Conservation (phyloP, 2,329 filamentous ascomycete species). For the Dactylellina sp. region DNA sequence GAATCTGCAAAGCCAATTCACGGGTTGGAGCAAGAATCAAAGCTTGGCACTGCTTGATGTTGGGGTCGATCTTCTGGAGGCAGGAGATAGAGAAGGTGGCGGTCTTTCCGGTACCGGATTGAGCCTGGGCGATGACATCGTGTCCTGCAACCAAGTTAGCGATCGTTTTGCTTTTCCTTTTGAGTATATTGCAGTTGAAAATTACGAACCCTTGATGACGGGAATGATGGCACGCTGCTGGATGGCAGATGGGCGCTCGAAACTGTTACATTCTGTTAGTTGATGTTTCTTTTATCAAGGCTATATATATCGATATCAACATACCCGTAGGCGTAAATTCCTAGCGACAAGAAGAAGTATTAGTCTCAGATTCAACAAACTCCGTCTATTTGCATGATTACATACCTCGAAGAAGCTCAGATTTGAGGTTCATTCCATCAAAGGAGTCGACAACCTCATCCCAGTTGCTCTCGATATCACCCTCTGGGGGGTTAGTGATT, state of each 20-base stretch:
- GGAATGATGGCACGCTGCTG: slow-evolving; percentile 99
- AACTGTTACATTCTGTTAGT: slow-evolving; percentile 68
- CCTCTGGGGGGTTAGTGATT: slow-evolving; percentile 66
- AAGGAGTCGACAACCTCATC: slow-evolving; percentile 99
- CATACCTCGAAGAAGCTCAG: slow-evolving; percentile 93
- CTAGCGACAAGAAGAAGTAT: slow-evolving; percentile 63
- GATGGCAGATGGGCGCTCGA: slow-evolving; percentile 99
- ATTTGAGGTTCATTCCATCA: slow-evolving; percentile 96
- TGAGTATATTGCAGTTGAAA: slow-evolving; percentile 57
- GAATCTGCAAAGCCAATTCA: slow-evolving; percentile 98
- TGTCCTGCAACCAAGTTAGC: slow-evolving; percentile 71
- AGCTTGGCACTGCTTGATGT: slow-evolving; percentile 96
- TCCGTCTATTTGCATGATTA: slow-evolving; percentile 58
- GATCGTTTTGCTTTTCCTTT: slow-evolving; percentile 9
- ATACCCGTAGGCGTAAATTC: slow-evolving; percentile 91
- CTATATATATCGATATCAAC: background rate
- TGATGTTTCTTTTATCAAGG: slow-evolving; percentile 2
- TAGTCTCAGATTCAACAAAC: background rate
- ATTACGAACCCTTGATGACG: slow-evolving; percentile 91
- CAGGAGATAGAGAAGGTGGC: slow-evolving; percentile 99
- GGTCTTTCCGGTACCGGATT: slow-evolving; percentile 99
- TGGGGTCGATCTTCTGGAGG: slow-evolving; percentile 97
- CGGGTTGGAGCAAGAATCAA: slow-evolving; percentile 97
- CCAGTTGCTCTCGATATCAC: slow-evolving; percentile 99
- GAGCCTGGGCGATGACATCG: slow-evolving; percentile 99